Conservation (phyloP, 2,329 filamentous ascomycete species). For the Rutstroemia sydowiana region DNA sequence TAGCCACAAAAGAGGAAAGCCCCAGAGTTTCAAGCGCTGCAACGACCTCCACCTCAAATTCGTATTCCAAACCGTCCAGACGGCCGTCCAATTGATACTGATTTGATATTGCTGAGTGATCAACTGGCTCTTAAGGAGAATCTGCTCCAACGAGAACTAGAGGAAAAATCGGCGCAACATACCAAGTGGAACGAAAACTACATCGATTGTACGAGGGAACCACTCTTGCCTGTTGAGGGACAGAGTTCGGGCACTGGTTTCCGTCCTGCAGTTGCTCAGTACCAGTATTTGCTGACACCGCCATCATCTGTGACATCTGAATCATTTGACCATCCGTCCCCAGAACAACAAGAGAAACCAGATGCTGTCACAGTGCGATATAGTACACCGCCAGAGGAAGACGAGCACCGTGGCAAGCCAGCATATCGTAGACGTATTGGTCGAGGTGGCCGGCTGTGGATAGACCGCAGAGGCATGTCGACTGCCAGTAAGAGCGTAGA, state of each 20-base stretch:
- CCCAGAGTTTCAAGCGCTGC: constrained; percentile 45
- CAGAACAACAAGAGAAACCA: constrained; percentile 20
- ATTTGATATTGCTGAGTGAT: constrained; percentile 70
- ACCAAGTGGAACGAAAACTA: constrained; percentile 86
- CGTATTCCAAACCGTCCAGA: constrained; percentile 65
- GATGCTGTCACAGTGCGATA: constrained; percentile 22
- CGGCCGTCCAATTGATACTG: constrained; percentile 65
- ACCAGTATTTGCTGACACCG: constrained; percentile 60
- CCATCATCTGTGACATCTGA: constrained; percentile 39
- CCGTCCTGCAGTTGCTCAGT: constrained; percentile 62
- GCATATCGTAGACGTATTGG: constrained; percentile 80
- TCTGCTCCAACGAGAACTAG: constrained; percentile 72
- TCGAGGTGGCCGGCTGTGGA: constrained; percentile 76
- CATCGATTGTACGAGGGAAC: constrained; percentile 79
- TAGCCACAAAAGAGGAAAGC: constrained; percentile 67
- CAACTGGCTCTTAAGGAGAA: constrained; percentile 75
- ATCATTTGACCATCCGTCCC: constrained; percentile 30
- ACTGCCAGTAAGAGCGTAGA: constrained; percentile 41
- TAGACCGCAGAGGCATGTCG: constrained; percentile 72
- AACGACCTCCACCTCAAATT: constrained; percentile 57
- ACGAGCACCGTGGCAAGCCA: constrained; percentile 35
- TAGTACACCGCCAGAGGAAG: constrained; percentile 26
- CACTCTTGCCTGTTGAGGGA: constrained; percentile 71
- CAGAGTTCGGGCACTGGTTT: constrained; percentile 55
- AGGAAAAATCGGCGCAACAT: constrained; percentile 81